phyloP scores from a whole-genome alignment of 805 yeast genomes.

The Dipodascus albidus region DNA sequence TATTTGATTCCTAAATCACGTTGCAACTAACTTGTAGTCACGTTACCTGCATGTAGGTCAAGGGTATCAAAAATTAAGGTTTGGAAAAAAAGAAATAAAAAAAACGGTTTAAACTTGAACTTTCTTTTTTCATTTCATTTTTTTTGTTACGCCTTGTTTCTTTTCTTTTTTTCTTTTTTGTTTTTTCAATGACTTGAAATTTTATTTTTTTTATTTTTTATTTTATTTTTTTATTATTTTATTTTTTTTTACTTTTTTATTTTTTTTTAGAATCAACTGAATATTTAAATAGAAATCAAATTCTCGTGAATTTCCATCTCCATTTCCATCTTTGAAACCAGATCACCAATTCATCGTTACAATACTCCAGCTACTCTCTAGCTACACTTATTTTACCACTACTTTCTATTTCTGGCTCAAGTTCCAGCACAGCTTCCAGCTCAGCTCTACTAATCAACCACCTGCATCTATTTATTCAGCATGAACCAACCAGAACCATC shows the following conservation, averaged over 20 bases:
- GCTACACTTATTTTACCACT: too few relatives aligned
- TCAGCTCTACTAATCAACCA: background rate
- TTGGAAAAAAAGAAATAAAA: background rate
- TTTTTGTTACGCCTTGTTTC: background rate
- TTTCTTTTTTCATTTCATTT: background rate
- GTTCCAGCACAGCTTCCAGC: background rate
- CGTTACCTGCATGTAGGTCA: too few relatives aligned
- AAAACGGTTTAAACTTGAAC: background rate
- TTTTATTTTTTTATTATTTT: too few relatives aligned
- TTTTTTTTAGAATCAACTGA: background rate
- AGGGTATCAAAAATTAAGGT: background rate
- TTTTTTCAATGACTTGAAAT: too few relatives aligned
- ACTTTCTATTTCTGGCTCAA: too few relatives aligned
- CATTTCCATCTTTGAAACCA: background rate
- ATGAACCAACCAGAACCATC: constrained; percentile 1
- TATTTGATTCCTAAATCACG: too few relatives aligned
- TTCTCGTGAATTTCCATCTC: background rate
- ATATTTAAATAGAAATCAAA: background rate
- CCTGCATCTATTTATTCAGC: background rate
- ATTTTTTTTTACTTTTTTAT: too few relatives aligned
- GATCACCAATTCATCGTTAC: too few relatives aligned
- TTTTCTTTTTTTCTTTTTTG: background rate
- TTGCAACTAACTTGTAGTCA: too few relatives aligned
- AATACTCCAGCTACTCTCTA: too few relatives aligned
- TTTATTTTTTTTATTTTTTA: too few relatives aligned